Evolutionary conservation across 495 filamentous ascomycete species (phyloP).

Genomic region (Neurospora sp.): DNA sequence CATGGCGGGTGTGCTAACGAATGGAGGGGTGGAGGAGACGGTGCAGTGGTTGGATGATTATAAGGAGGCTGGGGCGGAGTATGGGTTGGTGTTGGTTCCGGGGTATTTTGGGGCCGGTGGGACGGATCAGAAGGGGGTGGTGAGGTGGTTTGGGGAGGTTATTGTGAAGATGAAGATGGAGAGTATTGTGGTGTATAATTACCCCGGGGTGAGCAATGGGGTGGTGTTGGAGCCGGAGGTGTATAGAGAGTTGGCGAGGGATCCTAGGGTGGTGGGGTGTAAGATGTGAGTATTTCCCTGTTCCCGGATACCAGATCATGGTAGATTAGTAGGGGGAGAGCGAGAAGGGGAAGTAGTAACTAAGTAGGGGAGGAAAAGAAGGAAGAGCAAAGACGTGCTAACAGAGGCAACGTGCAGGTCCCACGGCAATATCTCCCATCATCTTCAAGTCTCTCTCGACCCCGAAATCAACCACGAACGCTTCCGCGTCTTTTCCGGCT

Average conservation of each 20-base stretch:
- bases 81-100: conserved; percentile 49
- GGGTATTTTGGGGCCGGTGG: conserved; percentile 40
- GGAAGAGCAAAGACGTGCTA: neutral
- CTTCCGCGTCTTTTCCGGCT: conserved; percentile 53
- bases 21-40: conserved; percentile 52
- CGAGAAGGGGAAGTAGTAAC: too few relatives aligned
- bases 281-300: conserved; percentile 37
- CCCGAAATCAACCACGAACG: conserved; percentile 37
- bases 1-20: conserved; percentile 56
- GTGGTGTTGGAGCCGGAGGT: conserved; percentile 44
- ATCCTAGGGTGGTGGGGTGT: conserved; percentile 54
- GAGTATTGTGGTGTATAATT: conserved; percentile 50
- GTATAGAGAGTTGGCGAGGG: conserved; percentile 41
- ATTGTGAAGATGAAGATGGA: conserved; percentile 24
- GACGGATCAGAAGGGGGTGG: conserved; percentile 30
- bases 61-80: conserved; percentile 50
- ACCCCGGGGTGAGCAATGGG: conserved; percentile 55
- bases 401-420: conserved; percentile 23
- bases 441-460: conserved; percentile 46
- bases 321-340: neutral
- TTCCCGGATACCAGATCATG: too few relatives aligned
- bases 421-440: conserved; percentile 52
- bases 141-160: conserved; percentile 43
- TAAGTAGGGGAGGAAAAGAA: too few relatives aligned
- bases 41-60: conserved; percentile 47